Base-by-base conservation (phyloP, 2,329 filamentous ascomycete genomes). In the Periglandula ipomoeae region DNA sequence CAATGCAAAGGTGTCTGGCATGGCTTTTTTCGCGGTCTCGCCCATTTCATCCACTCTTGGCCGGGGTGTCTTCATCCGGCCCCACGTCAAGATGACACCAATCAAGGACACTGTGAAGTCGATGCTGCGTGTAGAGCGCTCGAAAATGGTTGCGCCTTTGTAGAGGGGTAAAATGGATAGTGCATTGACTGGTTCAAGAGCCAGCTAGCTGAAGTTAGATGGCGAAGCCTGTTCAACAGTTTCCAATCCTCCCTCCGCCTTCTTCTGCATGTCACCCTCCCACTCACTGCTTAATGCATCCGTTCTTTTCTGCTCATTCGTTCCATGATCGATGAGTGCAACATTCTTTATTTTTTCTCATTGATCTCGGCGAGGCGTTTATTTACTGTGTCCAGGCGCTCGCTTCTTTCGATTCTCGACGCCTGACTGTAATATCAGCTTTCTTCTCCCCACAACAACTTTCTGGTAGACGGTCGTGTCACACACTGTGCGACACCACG, bases 11-110 rank as follows among this genome's bases (percentile, higher is more conserved):
- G 44, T 39, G 35, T 46, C 24, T 32, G 24, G 11, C 23, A 32
- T 26, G 37, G 32, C 20, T 19, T 51, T 32, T n/a, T n/a, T n/a
- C n/a, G n/a, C n/a, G n/a, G 30, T 15, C 41, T n/a, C 43, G 27
- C 48, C 50, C 48, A 45, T 34, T 46, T 17, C 32, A 45, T 41
- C 49, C 39, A 32, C 30, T 37, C 30, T 44, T 47, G 41, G 48
- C 44, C 19, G 47, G 48, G 22, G n/a, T 15, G 10, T 34, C 41
- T 43, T 44, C 44, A 48, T 44, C 44, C 45, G 34, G 45, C 37
- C 43, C 35, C 45, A 49, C 37, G 46, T 44, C 43, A 39, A 17
- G 27, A 32, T 42, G 32, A 32, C 39, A 26, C 44, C 48, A 50
- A 49, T 30, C 24, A 39, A 19, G 37, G n/a, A n/a, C n/a, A n/a